Evolutionary conservation across 768 basidiomycete species (phyloP).

Genomic region (Auricularia auricula-judae): DNA sequence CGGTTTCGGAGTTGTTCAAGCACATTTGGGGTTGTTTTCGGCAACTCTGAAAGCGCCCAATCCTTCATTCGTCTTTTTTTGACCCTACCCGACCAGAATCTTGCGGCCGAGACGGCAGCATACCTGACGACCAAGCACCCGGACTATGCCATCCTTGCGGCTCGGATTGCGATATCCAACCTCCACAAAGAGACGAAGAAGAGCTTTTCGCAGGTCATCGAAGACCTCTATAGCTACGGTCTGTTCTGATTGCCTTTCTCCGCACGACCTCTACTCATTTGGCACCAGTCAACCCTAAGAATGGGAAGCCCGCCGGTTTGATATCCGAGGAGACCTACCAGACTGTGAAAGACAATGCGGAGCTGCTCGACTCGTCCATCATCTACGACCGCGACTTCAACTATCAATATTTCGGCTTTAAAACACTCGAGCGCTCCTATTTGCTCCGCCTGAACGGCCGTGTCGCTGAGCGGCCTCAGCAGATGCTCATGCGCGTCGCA

Average conservation of each 20-base stretch:
- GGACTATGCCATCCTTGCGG: conserved; percentile 96
- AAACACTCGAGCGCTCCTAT: conserved; percentile 96
- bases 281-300: conserved; percentile 86
- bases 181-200: conserved; percentile 99
- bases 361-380: conserved; percentile 80
- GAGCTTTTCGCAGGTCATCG: conserved; percentile 84
- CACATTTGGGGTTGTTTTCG: too few relatives aligned
- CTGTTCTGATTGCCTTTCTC: conserved; percentile 12
- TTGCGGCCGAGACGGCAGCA: conserved; percentile 94
- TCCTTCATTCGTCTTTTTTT: neutral
- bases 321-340: conserved; percentile 83
- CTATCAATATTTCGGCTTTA: conserved; percentile 99
- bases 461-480: conserved; percentile 94
- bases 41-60: too few relatives aligned
- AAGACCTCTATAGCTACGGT: conserved; percentile 86
- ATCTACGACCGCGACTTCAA: conserved; percentile 98
- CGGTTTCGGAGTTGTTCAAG: too few relatives aligned
- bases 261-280: neutral
- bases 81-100: conserved; percentile 45
- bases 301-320: conserved; percentile 75
- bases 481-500: conserved; percentile 99
- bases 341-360: conserved; percentile 69
- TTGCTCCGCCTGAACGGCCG: conserved; percentile 88
- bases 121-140: conserved; percentile 95
- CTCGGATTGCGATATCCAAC: conserved; percentile 97